Evolutionary conservation across 2,329 filamentous ascomycete genomes (phyloP).

Genomic region (Aureobasidium sp.): DNA sequence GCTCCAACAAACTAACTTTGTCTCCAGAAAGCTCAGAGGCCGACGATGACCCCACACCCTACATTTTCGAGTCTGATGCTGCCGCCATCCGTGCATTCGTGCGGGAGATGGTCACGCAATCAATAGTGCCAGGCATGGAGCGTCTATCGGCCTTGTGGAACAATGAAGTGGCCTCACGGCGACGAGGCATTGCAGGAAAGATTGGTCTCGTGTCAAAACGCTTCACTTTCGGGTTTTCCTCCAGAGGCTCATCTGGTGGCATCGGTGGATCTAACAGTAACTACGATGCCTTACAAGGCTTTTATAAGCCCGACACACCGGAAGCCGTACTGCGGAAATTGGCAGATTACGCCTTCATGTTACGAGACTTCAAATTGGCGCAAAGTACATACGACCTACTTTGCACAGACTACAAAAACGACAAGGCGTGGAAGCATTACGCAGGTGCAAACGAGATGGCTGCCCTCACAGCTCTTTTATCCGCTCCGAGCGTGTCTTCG

Average conservation of each 20-base stretch:
- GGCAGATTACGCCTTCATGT: conserved; percentile 93
- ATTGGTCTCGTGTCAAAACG: conserved; percentile 91
- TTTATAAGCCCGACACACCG: conserved; percentile 74
- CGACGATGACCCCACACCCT: conserved; percentile 64
- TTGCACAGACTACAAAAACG: conserved; percentile 80
- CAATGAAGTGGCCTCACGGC: conserved; percentile 85
- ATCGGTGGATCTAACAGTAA: conserved; percentile 53
- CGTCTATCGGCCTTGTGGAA: conserved; percentile 88
- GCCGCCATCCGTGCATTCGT: conserved; percentile 83
- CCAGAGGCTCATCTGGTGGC: conserved; percentile 52
- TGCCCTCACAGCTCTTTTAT: conserved; percentile 73
- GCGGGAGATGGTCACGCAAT: conserved; percentile 91
- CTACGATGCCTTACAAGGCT: conserved; percentile 71
- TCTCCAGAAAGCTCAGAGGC: conserved; percentile 50
- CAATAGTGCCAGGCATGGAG: conserved; percentile 93
- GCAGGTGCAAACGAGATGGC: conserved; percentile 95
- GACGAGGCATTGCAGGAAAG: conserved; percentile 82
- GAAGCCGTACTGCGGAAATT: conserved; percentile 91
- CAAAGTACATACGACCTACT: conserved; percentile 88
- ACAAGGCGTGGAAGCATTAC: conserved; percentile 95
- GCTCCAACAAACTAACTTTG: neutral
- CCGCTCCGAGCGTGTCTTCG: conserved; percentile 58
- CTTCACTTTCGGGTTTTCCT: conserved; percentile 72
- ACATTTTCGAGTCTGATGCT: conserved; percentile 87
- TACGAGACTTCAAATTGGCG: conserved; percentile 90